Percentiles rank a stretch among this genome's conserved stretches.
These are phyloP conservation scores for Umbelopsis ramanniana DNA, from an alignment of 192 early-diverging fungal genomes.

Conservation along the genomic window DNA sequence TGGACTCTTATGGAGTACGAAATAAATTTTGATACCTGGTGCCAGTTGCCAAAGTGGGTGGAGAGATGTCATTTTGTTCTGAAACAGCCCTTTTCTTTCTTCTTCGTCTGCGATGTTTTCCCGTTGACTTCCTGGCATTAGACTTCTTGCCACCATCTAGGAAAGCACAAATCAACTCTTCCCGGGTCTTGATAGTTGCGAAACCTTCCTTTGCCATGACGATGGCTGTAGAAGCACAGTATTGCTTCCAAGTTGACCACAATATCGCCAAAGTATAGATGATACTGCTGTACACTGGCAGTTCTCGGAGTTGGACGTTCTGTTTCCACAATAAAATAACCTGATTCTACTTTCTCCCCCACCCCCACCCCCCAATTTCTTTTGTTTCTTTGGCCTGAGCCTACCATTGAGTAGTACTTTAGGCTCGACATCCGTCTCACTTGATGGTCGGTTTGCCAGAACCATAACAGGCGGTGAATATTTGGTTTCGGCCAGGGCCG, in stretches of 20 bases:
- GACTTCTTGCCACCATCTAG: conserved; percentile 10
- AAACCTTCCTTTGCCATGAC: neutral
- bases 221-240: neutral
- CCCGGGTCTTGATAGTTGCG: neutral
- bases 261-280: neutral
- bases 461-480: neutral
- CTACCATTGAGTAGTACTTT: neutral
- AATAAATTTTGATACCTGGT: neutral
- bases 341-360: too few species aligned
- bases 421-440: neutral
- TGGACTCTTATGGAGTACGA: neutral
- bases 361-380: neutral
- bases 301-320: neutral
- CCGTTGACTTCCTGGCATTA: neutral
- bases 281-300: neutral
- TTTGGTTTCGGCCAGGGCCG: neutral
- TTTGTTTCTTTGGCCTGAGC: neutral
- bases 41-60: neutral
- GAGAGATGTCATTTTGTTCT: neutral
- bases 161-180: neutral
- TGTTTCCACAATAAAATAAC: too few species aligned
- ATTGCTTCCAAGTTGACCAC: neutral
- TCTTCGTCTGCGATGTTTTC: neutral
- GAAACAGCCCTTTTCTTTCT: neutral
- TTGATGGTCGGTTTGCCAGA: neutral